Conservation (phyloP, 1,139 yeast species). For the Maudiozyma humilis region DNA sequence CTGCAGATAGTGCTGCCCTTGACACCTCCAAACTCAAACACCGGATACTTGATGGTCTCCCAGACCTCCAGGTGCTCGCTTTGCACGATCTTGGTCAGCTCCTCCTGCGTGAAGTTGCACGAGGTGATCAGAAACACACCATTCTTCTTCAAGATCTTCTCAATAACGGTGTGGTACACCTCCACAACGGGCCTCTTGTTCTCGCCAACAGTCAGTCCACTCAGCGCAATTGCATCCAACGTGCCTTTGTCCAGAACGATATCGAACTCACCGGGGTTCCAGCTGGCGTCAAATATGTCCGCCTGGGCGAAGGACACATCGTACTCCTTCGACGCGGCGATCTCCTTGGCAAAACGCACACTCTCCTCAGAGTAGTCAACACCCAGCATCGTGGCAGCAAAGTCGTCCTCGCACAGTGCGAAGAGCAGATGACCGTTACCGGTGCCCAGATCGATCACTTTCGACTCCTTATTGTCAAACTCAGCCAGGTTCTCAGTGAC, state of each 20-base stretch:
- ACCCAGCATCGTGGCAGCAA: constrained; percentile 50
- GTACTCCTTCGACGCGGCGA: constrained; percentile 40
- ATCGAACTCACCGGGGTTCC: constrained; percentile 45
- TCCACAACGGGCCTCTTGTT: constrained; percentile 35
- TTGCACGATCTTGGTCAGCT: constrained; percentile 49
- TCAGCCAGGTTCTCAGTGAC: constrained; percentile 38
- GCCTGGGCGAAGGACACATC: constrained; percentile 37
- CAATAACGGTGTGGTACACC: constrained; percentile 56
- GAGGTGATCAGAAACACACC: constrained; percentile 75
- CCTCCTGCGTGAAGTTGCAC: constrained; percentile 87
- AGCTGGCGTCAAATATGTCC: constrained; percentile 35
- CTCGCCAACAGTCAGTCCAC: constrained; percentile 44
- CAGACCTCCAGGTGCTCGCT: constrained; percentile 42
- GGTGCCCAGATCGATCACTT: constrained; percentile 77
- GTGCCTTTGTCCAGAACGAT: constrained; percentile 89
- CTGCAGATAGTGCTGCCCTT: constrained; percentile 84
- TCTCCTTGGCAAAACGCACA: constrained; percentile 57
- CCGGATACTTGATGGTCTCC: constrained; percentile 65
- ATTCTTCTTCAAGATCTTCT: constrained; percentile 43
- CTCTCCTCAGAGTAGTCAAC: constrained; percentile 81
- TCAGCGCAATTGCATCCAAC: constrained; percentile 88
- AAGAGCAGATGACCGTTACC: constrained; percentile 91
- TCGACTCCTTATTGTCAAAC: constrained; percentile 28
- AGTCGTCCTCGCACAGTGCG: constrained; percentile 54
- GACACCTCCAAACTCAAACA: constrained; percentile 79